Conservation (phyloP, 768 basidiomycete genomes). For the Phlebiopsis flavidoalba region DNA sequence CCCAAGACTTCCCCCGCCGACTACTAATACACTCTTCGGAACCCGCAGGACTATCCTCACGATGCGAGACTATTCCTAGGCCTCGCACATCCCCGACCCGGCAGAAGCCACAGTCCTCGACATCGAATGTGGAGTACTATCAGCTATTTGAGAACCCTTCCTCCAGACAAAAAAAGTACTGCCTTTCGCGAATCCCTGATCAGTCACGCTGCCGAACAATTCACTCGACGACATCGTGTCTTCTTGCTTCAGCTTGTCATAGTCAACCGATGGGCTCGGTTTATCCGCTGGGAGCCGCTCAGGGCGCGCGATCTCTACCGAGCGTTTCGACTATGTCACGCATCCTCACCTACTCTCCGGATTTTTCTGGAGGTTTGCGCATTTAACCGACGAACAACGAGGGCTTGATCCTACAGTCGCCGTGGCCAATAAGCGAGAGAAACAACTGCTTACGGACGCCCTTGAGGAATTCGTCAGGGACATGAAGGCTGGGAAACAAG, state of each 20-base stretch:
- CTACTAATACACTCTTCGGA: not conserved
- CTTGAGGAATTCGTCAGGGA: not conserved
- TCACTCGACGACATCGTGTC: not conserved
- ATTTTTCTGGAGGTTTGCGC: conserved; percentile 1
- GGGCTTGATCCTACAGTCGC: conserved; percentile 1
- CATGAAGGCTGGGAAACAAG: not conserved
- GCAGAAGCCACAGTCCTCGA: not conserved
- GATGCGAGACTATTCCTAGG: too few species aligned
- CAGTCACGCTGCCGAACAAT: not conserved
- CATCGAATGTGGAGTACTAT: not conserved
- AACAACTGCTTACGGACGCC: not conserved
- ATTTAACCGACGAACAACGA: not conserved
- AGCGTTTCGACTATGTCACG: not conserved
- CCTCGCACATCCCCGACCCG: too few species aligned
- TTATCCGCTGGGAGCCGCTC: conserved; percentile 2
- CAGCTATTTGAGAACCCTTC: not conserved
- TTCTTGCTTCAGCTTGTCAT: not conserved
- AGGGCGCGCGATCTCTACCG: not conserved
- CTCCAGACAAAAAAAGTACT: not conserved
- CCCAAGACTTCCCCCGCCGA: not conserved
- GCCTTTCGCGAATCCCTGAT: not conserved
- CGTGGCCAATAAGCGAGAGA: not conserved
- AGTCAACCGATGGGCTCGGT: not conserved
- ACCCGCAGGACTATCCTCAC: too few species aligned
- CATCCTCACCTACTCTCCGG: not conserved